Evolutionary conservation across 345 rosid genomes (phyloP), one percentile per base, ranked within the genome.

Genomic region (Angophora floribunda): DNA sequence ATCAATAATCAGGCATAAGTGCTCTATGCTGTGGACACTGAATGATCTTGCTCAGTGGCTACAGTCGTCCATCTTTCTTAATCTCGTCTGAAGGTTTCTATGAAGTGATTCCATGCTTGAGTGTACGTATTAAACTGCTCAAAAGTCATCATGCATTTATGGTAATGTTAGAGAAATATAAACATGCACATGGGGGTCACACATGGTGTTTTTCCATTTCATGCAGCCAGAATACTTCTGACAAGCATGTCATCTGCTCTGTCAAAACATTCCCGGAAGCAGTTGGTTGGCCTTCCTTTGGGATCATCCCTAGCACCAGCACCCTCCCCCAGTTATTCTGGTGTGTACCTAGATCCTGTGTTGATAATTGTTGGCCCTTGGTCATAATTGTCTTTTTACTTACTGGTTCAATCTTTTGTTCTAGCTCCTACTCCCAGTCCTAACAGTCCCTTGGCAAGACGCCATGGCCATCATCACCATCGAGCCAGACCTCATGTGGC

Each of bases 211-310:
- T 55, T 65, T 89, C 53, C 87, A 85, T 86, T 90, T 52, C 86
- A 90, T 52, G 89, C 97, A 97, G 99, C 92, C 59, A 92, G 94
- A 91, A 84, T 88, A 21, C 89, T 91, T 90, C 92, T 95, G 88
- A 87, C 86, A 92, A 92, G 91, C 14, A 12, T 92, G 65, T 91
- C 94, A 53, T 89, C 92, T 89, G 85, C 92, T 80, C 93, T 70
- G 88, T 86, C 90, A 30, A 92, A 87, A 82, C 90, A 91, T 63
- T 89, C 92, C 47, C 93, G 30, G 82, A 87, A 88, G 80, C 93
- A 49, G 80, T 88, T 88, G 89, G 86, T 86, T 87, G 85, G 91
- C 78, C 91, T 93, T 92, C 91, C 93, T 45, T 84, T 87, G 87
- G 94, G 89, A 75, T 91, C 92, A 57, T 89, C 92, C 57, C 52